Evolutionary conservation across 2,329 filamentous ascomycete species (phyloP).

Genomic region (Botrytis tulipae): DNA sequence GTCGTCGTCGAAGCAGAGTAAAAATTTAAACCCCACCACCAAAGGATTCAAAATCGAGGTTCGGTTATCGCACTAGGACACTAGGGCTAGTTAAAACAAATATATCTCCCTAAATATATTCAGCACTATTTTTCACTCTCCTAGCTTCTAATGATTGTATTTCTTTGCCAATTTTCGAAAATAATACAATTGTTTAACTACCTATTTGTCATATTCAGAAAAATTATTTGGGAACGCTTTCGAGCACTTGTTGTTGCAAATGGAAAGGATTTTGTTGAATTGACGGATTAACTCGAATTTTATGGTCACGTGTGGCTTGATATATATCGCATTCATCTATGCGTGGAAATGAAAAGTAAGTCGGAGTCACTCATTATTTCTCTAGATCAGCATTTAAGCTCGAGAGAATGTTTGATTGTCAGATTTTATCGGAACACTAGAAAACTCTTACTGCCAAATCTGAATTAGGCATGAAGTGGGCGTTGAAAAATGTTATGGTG

Average conservation of each 20-base stretch:
- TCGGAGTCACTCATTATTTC: not conserved
- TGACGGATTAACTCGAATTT: not conserved
- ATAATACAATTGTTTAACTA: not conserved
- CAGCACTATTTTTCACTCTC: not conserved
- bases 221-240: not conserved
- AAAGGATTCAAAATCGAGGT: conserved; percentile 17
- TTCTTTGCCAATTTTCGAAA: not conserved
- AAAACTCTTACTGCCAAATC: not conserved
- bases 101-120: conserved; percentile 7
- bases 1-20: conserved; percentile 18
- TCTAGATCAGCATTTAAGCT: not conserved
- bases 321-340: not conserved
- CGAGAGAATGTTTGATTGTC: not conserved
- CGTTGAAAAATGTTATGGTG: not conserved
- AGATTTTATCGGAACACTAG: not conserved
- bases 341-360: not conserved
- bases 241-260: not conserved
- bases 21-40: not conserved
- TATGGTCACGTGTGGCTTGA: not conserved
- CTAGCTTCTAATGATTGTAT: not conserved
- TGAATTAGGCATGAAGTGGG: not conserved
- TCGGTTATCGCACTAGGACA: conserved; percentile 19
- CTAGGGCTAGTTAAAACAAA: conserved; percentile 18
- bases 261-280: not conserved
- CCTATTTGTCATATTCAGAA: not conserved